These are phyloP conservation scores for Phaeomoniella chlamydospora DNA, from an alignment of 2,329 filamentous ascomycete genomes.

Conservation along the genomic window DNA sequence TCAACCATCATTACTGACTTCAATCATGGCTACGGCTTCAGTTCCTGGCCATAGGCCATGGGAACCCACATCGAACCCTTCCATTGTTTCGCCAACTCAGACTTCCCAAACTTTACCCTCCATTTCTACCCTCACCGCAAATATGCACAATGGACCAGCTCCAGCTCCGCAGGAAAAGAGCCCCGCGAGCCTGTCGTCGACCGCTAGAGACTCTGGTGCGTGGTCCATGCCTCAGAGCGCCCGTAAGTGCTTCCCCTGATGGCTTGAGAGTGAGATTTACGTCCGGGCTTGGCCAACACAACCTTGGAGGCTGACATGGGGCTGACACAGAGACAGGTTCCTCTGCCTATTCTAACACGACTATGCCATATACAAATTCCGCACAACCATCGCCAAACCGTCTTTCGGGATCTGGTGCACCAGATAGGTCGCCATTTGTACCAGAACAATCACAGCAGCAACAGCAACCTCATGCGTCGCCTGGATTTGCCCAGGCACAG, in stretches of 20 bases:
- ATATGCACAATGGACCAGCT: slow-evolving; percentile 17
- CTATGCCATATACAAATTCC: slow-evolving; percentile 26
- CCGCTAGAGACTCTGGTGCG: slow-evolving; percentile 42
- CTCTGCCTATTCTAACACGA: slow-evolving; percentile 32
- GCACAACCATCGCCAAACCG: slow-evolving; percentile 30
- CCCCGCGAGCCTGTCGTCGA: slow-evolving; percentile 26
- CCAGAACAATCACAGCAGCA: slow-evolving; percentile 23
- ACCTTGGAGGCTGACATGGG: slow-evolving; percentile 8
- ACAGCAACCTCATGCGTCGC: slow-evolving; percentile 22
- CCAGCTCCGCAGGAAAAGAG: slow-evolving; percentile 23
- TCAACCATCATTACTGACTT: neutral
- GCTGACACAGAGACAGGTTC: slow-evolving; percentile 20
- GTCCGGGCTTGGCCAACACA: no score
- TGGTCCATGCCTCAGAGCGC: slow-evolving; percentile 46
- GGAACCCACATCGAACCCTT: slow-evolving; percentile 21
- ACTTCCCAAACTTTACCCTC: slow-evolving; percentile 28
- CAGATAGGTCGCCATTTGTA: slow-evolving; percentile 25
- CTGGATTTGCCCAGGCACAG: slow-evolving; percentile 21
- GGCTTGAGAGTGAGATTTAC: no score
- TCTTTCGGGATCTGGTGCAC: slow-evolving; percentile 16
- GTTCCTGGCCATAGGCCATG: slow-evolving; percentile 25
- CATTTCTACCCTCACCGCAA: slow-evolving; percentile 31
- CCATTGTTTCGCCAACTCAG: slow-evolving; percentile 18
- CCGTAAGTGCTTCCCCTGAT: slow-evolving; percentile 23
- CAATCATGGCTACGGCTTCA: slow-evolving; percentile 21